Evolutionary conservation across 2,329 filamentous ascomycete species (phyloP).

Genomic region (Hysterium pulicare): DNA sequence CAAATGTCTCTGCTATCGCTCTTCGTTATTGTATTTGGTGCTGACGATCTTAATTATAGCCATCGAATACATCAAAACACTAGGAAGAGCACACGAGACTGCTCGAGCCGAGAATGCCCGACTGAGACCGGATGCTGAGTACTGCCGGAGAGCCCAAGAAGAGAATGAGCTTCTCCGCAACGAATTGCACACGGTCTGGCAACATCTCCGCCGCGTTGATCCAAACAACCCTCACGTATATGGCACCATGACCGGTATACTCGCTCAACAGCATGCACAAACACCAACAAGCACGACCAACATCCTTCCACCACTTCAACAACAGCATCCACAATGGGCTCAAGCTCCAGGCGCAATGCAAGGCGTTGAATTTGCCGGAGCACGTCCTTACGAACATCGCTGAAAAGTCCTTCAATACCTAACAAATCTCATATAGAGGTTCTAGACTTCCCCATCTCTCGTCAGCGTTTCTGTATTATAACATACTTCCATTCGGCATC

Average conservation of each 20-base stretch:
- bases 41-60: constrained; percentile 33
- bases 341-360: constrained; percentile 44
- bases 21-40: not conserved
- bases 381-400: constrained; percentile 35
- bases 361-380: constrained; percentile 46
- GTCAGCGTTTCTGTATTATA: constrained; percentile 3
- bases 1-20: constrained; percentile 60
- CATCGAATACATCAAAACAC: constrained; percentile 48
- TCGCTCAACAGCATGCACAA: constrained; percentile 39
- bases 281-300: constrained; percentile 26
- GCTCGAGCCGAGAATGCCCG: constrained; percentile 38
- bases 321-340: constrained; percentile 32
- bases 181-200: constrained; percentile 46
- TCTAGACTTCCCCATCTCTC: not conserved
- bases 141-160: constrained; percentile 42
- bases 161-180: constrained; percentile 47
- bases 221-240: constrained; percentile 47
- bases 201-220: constrained; percentile 45
- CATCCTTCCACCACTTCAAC: constrained; percentile 39
- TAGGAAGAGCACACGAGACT: constrained; percentile 38
- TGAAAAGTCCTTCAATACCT: constrained; percentile 10
- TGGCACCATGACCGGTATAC: constrained; percentile 43
- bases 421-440: not conserved
- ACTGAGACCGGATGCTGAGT: constrained; percentile 44
- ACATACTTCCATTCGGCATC: not conserved